These are phyloP conservation scores for Fusarium tricinctum DNA, from an alignment of 2,329 filamentous ascomycete species.

Conservation along the genomic window DNA sequence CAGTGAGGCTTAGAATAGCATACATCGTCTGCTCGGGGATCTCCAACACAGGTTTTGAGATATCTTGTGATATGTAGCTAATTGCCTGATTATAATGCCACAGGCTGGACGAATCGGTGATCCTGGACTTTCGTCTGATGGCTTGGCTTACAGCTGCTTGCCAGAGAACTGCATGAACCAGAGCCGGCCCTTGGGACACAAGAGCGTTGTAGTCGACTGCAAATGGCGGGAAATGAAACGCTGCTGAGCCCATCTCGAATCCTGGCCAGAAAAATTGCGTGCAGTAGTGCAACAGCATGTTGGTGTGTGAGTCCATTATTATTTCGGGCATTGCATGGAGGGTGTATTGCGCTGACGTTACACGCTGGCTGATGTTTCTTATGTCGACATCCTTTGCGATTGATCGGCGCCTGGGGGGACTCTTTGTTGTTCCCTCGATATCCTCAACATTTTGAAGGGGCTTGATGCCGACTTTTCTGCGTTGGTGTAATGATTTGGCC, in stretches of 20 bases:
- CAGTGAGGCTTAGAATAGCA: constrained; percentile 12
- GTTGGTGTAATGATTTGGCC: constrained; percentile 4
- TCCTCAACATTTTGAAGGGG: rapidly evolving
- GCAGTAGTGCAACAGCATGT: constrained; percentile 21
- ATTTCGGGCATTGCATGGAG: not conserved
- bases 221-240: constrained; percentile 17
- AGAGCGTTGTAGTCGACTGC: constrained; percentile 13
- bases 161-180: constrained; percentile 15
- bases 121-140: not conserved
- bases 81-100: constrained; percentile 10
- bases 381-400: rapidly evolving
- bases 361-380: not conserved
- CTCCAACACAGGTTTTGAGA: not conserved
- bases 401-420: not conserved
- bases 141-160: constrained; percentile 12
- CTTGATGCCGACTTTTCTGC: not conserved
- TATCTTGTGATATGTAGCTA: not conserved
- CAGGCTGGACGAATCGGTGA: not conserved
- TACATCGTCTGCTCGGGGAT: constrained; percentile 21
- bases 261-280: constrained; percentile 26
- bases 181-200: constrained; percentile 14
- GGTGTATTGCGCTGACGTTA: not conserved
- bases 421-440: rapidly evolving
- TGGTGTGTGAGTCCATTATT: constrained; percentile 8
- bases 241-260: constrained; percentile 1